A percentile compares a stretch with the other conserved stretches of the same genome.
Conservation (phyloP, 768 basidiomycete species). For the Kwoniella shandongensis region DNA sequence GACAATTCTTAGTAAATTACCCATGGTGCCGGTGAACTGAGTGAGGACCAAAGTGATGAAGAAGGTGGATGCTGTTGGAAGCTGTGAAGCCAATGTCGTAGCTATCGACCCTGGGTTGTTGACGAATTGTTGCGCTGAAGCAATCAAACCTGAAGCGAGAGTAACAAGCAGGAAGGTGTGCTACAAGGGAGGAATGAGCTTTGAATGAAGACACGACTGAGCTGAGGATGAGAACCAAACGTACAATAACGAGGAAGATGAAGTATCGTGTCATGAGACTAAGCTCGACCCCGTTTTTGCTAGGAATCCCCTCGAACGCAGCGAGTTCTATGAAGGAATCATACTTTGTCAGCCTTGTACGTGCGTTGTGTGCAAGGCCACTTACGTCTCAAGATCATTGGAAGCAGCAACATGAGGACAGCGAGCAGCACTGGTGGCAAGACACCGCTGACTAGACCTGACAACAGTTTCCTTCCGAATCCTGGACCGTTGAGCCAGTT, state of each 20-base stretch:
- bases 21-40: slow-evolving; percentile 67
- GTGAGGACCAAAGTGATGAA: slow-evolving; percentile 60
- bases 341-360: neutral
- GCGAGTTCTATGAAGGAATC: slow-evolving; percentile 60
- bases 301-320: slow-evolving; percentile 85
- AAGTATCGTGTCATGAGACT: slow-evolving; percentile 90
- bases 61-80: slow-evolving; percentile 61
- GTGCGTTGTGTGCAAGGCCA: neutral
- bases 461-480: slow-evolving; percentile 55
- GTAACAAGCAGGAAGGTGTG: slow-evolving; percentile 93
- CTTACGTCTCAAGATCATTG: slow-evolving; percentile 72
- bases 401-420: slow-evolving; percentile 85
- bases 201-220: slow-evolving; percentile 2
- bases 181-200: slow-evolving; percentile 56
- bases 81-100: slow-evolving; percentile 67
- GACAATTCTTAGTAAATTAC: slow-evolving; percentile 76
- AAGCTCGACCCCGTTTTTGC: slow-evolving; percentile 76
- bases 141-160: slow-evolving; percentile 75
- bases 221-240: slow-evolving; percentile 50
- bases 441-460: slow-evolving; percentile 86
- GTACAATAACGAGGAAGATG: slow-evolving; percentile 83
- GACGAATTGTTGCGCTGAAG: slow-evolving; percentile 65
- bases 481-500: slow-evolving; percentile 63
- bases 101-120: slow-evolving; percentile 71
- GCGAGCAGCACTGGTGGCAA: slow-evolving; percentile 83